Evolutionary conservation across 352 stramenopile species (phyloP).

Genomic region (Sclerospora graminicola): DNA sequence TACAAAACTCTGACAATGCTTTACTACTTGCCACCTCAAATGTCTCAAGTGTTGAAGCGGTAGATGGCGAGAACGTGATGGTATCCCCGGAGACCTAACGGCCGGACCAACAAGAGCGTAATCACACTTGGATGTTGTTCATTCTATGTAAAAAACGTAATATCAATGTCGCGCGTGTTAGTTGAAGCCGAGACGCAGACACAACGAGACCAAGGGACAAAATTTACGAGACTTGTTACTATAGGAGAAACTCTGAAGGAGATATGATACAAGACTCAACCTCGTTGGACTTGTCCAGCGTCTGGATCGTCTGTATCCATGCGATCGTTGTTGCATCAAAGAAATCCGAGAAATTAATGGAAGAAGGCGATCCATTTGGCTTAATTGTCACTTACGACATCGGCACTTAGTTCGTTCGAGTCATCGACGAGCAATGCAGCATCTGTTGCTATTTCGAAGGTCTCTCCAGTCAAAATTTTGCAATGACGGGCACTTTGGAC

Average conservation of each 20-base stretch:
- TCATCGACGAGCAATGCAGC: conserved; percentile 4
- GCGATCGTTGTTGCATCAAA: conserved; percentile 26
- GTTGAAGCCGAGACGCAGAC: conserved; percentile 19
- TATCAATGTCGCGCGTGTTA: conserved; percentile 7
- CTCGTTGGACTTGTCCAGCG: conserved; percentile 6
- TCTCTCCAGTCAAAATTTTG: too few relatives aligned
- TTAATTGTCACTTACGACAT: conserved; percentile 34
- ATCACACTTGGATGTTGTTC: conserved; percentile 26
- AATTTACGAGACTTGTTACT: conserved; percentile 12
- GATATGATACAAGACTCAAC: conserved; percentile 5
- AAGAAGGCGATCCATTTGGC: conserved; percentile 34
- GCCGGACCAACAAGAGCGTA: conserved; percentile 13
- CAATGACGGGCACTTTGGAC: conserved; percentile 27
- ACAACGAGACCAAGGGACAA: conserved; percentile 20
- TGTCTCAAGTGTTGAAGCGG: conserved; percentile 32
- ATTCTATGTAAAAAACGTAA: conserved; percentile 39
- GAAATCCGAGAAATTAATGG: conserved; percentile 27
- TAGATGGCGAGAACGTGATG: conserved; percentile 26
- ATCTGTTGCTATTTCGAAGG: conserved; percentile 34
- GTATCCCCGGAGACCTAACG: conserved; percentile 6
- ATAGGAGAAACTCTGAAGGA: neutral
- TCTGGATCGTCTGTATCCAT: conserved; percentile 14
- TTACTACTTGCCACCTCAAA: conserved; percentile 22
- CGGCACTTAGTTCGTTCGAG: conserved; percentile 24
- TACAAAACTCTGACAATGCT: conserved; percentile 1